Evolutionary conservation across 495 filamentous ascomycete genomes (phyloP).

Genomic region (Apodospora peruviana): DNA sequence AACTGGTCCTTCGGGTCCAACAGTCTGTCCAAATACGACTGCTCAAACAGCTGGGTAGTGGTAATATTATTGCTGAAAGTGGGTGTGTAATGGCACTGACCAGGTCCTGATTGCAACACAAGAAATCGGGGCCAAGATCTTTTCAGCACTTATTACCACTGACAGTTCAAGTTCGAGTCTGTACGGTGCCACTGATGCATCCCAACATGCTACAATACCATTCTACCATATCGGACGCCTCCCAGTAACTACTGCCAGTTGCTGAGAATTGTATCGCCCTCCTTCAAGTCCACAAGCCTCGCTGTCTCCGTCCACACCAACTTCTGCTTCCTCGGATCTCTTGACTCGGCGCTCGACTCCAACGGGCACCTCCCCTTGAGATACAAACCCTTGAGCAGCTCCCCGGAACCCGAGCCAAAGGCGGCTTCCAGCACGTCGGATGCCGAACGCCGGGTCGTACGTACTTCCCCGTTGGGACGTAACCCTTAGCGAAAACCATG

Average conservation of each 20-base stretch:
- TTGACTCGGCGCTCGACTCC: conserved; percentile 10
- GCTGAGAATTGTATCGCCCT: conserved; percentile 9
- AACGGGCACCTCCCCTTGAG: conserved; percentile 7
- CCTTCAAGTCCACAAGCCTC: conserved; percentile 5
- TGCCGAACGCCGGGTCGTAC: conserved; percentile 10
- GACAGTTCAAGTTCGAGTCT: too few species aligned
- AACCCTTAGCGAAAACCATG: conserved; percentile 1
- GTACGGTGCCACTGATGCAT: too few species aligned
- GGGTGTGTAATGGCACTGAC: too few species aligned
- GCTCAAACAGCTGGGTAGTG: too few species aligned
- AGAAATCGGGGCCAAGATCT: too few species aligned
- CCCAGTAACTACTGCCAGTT: conserved; percentile 7
- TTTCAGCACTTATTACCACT: too few species aligned
- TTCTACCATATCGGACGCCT: too few species aligned
- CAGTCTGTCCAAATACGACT: too few species aligned
- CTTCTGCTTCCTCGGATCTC: conserved; percentile 5
- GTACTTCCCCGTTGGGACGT: conserved; percentile 3
- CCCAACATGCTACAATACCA: too few species aligned
- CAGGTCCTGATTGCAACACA: too few species aligned
- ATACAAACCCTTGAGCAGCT: conserved; percentile 9
- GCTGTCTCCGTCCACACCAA: conserved; percentile 11
- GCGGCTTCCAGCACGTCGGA: conserved; percentile 10
- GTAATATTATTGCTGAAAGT: too few species aligned
- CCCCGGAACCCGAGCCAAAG: not conserved
- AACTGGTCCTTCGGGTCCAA: too few species aligned